These are phyloP conservation scores for Saccharomycopsis selenospora DNA, from an alignment of 805 yeast genomes.

Conservation along the genomic window DNA sequence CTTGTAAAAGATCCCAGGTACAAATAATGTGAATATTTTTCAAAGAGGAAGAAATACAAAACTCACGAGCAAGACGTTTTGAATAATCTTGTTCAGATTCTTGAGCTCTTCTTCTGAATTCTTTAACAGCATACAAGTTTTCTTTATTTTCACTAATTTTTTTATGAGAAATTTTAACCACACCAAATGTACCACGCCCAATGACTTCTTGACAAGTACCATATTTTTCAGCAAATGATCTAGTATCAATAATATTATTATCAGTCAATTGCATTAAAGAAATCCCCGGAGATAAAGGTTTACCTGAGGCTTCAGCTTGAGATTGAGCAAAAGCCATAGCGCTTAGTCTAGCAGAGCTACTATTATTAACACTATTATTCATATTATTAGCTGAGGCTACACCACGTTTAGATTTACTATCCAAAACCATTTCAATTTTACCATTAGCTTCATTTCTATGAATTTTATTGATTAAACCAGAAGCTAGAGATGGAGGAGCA, in stretches of 20 bases:
- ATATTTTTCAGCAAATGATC: conserved; percentile 77
- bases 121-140: conserved; percentile 75
- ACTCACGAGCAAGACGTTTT: conserved; percentile 71
- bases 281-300: not conserved
- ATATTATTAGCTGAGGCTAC: conserved; percentile 1
- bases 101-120: conserved; percentile 55
- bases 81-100: conserved; percentile 64
- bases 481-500: conserved; percentile 64
- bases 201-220: conserved; percentile 93
- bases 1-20: conserved; percentile 70
- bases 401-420: conserved; percentile 4
- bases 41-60: conserved; percentile 71
- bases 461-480: conserved; percentile 59
- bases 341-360: conserved; percentile 22
- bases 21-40: conserved; percentile 72
- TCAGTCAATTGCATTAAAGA: conserved; percentile 25
- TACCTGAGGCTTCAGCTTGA: conserved; percentile 5
- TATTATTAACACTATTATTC: not conserved
- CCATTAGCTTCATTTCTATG: conserved; percentile 26
- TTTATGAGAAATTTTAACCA: conserved; percentile 82
- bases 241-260: conserved; percentile 29
- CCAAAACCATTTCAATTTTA: conserved; percentile 33
- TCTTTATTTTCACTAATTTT: conserved; percentile 38
- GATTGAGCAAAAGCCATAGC: conserved; percentile 19
- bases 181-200: conserved; percentile 92